Evolutionary conservation across 306 rosid genomes (phyloP).

Genomic region (Citrullus colocynthis): DNA sequence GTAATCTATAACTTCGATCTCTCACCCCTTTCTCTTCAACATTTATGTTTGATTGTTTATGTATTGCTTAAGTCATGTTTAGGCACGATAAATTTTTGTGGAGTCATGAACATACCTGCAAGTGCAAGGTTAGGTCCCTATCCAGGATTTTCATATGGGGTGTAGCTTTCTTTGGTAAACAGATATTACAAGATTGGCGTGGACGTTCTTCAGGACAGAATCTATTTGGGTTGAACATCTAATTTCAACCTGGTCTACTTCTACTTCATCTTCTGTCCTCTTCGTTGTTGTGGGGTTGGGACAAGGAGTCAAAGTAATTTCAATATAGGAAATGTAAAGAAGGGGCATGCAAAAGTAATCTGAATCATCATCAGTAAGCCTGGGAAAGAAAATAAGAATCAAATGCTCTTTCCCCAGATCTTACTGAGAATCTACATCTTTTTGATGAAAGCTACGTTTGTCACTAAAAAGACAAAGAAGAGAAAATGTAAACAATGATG

Average conservation of each 20-base stretch:
- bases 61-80: background rate
- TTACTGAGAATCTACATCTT: background rate
- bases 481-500: background rate
- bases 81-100: background rate
- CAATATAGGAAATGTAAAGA: background rate
- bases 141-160: background rate
- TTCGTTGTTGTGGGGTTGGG: background rate
- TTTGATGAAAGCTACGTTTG: background rate
- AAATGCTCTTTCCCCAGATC: background rate
- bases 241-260: background rate
- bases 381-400: background rate
- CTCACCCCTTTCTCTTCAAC: background rate
- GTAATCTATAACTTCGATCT: slow-evolving; percentile 1
- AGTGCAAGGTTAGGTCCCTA: background rate
- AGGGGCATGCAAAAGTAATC: background rate
- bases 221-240: background rate
- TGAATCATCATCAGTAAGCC: background rate
- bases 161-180: background rate
- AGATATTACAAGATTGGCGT: background rate
- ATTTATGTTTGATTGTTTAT: background rate
- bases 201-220: background rate
- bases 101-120: background rate
- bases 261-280: background rate
- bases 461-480: background rate
- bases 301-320: background rate